These are phyloP conservation scores for Jimgerdemannia flammicorona DNA, from an alignment of 192 early-diverging fungal genomes.

Conservation along the genomic window DNA sequence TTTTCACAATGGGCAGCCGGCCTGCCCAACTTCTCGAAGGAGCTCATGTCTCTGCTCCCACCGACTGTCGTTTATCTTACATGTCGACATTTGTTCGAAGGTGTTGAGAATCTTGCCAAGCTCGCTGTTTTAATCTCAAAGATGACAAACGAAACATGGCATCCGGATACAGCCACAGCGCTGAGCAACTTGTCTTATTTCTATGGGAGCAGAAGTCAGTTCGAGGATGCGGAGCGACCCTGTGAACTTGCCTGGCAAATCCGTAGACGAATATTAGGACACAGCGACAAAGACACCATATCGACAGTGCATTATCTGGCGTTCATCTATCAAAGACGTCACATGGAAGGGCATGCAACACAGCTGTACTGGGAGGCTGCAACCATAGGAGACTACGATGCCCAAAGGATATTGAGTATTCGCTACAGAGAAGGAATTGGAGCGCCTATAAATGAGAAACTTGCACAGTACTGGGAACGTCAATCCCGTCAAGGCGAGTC, in stretches of 20 bases:
- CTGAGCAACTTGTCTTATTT: not conserved
- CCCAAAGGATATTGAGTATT: not conserved
- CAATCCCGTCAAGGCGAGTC: too few relatives aligned
- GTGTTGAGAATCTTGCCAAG: not conserved
- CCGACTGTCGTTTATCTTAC: not conserved
- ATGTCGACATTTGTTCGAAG: not conserved
- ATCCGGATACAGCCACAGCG: not conserved
- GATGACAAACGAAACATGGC: not conserved
- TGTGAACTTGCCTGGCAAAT: not conserved
- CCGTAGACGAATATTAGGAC: not conserved
- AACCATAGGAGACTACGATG: not conserved
- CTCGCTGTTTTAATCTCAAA: not conserved
- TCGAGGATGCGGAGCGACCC: not conserved
- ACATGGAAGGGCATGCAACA: not conserved
- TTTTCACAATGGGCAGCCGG: not conserved
- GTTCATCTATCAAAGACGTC: not conserved
- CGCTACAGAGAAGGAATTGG: not conserved
- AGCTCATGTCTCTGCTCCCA: not conserved
- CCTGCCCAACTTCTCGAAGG: not conserved
- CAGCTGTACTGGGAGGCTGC: not conserved
- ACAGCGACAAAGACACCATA: not conserved
- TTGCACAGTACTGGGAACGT: not conserved
- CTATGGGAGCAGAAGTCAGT: not conserved
- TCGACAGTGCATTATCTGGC: not conserved
- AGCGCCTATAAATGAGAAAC: not conserved